Conservation (phyloP, 352 stramenopile species). For the Phytophthora fragariaefolia region DNA sequence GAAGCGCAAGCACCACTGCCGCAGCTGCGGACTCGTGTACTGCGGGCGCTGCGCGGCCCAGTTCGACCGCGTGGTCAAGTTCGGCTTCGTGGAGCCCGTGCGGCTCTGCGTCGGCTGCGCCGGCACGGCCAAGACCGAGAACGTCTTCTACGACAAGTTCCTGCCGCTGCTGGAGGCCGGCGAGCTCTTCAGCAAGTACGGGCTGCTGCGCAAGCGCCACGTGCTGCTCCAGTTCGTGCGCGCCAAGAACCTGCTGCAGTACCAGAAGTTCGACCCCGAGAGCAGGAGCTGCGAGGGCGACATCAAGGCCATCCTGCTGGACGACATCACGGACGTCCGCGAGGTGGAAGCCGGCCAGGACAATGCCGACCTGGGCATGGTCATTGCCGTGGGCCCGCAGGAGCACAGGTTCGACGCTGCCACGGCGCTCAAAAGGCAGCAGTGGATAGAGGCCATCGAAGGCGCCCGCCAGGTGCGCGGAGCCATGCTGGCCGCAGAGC, state of each 20-base stretch:
- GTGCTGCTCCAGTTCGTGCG: constrained; percentile 67
- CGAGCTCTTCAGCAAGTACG: constrained; percentile 77
- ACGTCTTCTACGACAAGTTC: constrained; percentile 70
- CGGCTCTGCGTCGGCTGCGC: constrained; percentile 58
- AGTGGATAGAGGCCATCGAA: constrained; percentile 68
- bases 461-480: constrained; percentile 54
- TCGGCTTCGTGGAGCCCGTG: constrained; percentile 66
- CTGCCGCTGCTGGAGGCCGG: constrained; percentile 66
- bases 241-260: constrained; percentile 73
- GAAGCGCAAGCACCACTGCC: constrained; percentile 75
- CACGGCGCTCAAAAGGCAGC: constrained; percentile 50
- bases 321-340: constrained; percentile 63
- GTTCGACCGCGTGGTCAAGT: constrained; percentile 72
- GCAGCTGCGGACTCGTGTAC: constrained; percentile 65
- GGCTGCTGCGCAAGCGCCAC: constrained; percentile 60
- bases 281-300: constrained; percentile 52
- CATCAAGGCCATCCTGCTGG: constrained; percentile 73
- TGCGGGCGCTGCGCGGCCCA: constrained; percentile 54
- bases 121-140: constrained; percentile 52
- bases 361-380: constrained; percentile 56
- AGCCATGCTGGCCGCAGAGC: constrained; percentile 49
- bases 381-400: constrained; percentile 54
- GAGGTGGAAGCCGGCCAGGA: constrained; percentile 55
- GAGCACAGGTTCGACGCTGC: constrained; percentile 69
- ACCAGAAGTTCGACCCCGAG: constrained; percentile 69